Conservation (phyloP, 805 yeast genomes). For the Torulaspora franciscae region DNA sequence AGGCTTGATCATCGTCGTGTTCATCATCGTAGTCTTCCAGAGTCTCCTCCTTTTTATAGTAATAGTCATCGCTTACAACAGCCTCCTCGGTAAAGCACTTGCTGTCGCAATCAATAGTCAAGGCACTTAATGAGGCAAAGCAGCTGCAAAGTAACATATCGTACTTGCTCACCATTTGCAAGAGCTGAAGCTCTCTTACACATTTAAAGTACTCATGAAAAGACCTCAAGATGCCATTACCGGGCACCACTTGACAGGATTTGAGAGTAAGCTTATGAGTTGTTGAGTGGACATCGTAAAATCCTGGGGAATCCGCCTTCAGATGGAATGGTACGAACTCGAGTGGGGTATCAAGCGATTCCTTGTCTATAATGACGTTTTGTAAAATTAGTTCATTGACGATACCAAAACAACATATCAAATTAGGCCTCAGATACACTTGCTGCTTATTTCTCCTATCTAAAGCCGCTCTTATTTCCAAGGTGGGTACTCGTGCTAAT, state of each 20-base stretch:
- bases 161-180: constrained; percentile 39
- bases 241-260: constrained; percentile 36
- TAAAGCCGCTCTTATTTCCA: constrained; percentile 23
- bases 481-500: constrained; percentile 28
- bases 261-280: constrained; percentile 32
- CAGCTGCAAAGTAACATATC: constrained; percentile 49
- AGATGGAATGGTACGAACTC: constrained; percentile 33
- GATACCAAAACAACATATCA: constrained; percentile 44
- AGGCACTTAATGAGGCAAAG: constrained; percentile 37
- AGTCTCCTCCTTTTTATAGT: constrained; percentile 17
- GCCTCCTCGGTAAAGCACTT: constrained; percentile 36
- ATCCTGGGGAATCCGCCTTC: constrained; percentile 19
- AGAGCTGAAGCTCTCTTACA: constrained; percentile 38
- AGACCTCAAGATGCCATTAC: constrained; percentile 36
- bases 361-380: constrained; percentile 47
- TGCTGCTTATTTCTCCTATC: constrained; percentile 16
- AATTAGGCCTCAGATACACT: constrained; percentile 37
- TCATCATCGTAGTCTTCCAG: constrained; percentile 7
- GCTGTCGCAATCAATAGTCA: constrained; percentile 48
- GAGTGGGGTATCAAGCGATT: constrained; percentile 35
- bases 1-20: constrained; percentile 16
- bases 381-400: constrained; percentile 42
- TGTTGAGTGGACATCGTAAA: constrained; percentile 35
- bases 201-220: constrained; percentile 40
- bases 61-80: constrained; percentile 26